phyloP scores from a whole-genome alignment of 129 eudicot genomes.

The Pulicaria dysenterica region DNA sequence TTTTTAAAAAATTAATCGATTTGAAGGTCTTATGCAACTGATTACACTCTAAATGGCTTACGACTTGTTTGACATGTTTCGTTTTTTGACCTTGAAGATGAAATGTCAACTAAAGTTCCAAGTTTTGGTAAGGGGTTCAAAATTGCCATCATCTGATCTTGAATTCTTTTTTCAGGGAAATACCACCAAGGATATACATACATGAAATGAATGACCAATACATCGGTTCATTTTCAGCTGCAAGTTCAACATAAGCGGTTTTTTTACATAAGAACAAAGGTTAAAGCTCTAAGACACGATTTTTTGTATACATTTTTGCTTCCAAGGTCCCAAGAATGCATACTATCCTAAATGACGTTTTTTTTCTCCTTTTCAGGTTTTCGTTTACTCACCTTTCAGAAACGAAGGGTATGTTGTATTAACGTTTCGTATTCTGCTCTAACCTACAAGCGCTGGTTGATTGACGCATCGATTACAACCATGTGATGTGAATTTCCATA shows the following conservation, averaged over 20 bases:
- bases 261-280: conserved; percentile 24
- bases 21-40: too few species aligned
- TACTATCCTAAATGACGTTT: background rate
- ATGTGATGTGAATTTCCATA: background rate
- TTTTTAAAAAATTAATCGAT: too few species aligned
- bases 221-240: conserved; percentile 41
- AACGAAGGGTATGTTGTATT: background rate
- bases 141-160: too few species aligned
- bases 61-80: too few species aligned
- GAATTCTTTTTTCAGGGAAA: conserved; percentile 51
- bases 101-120: too few species aligned
- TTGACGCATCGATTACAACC: background rate
- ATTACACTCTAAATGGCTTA: too few species aligned
- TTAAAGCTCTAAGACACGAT: conserved; percentile 3
- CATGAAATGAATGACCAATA: conserved; percentile 50
- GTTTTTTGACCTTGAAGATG: too few species aligned
- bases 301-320: background rate
- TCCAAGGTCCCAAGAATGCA: background rate
- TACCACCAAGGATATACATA: conserved; percentile 69
- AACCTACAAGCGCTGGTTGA: too few species aligned
- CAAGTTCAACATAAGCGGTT: conserved; percentile 41
- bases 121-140: too few species aligned
- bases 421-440: background rate
- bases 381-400: background rate
- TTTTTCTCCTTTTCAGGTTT: conserved; percentile 22